These are phyloP conservation scores for Pyrus pyrifolia DNA, from an alignment of 306 rosid species.

Conservation along the genomic window DNA sequence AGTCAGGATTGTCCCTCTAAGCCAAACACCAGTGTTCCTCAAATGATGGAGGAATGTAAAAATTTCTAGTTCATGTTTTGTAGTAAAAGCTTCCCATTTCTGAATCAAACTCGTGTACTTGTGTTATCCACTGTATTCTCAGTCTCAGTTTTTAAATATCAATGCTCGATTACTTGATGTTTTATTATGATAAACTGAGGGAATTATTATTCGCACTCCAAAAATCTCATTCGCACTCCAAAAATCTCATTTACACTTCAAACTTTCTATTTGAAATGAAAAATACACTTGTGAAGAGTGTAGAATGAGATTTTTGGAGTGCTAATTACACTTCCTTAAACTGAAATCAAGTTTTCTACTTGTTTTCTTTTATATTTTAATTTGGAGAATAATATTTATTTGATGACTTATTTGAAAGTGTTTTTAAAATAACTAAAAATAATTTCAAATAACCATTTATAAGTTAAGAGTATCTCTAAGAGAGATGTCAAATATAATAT, in stretches of 20 bases:
- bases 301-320: too few relatives aligned
- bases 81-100: constrained; percentile 13
- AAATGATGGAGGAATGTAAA: constrained; percentile 24
- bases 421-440: too few relatives aligned
- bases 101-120: constrained; percentile 5
- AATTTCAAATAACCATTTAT: too few relatives aligned
- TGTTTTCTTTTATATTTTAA: background rate
- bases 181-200: background rate
- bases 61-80: constrained; percentile 11
- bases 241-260: too few relatives aligned
- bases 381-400: background rate
- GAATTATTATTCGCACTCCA: too few relatives aligned
- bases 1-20: constrained; percentile 84
- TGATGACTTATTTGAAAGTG: background rate
- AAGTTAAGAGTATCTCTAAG: too few relatives aligned
- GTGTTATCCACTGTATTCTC: constrained; percentile 7
- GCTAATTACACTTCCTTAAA: background rate
- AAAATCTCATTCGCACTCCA: too few relatives aligned
- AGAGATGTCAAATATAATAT: too few relatives aligned
- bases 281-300: too few relatives aligned
- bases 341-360: background rate
- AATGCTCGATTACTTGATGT: background rate
- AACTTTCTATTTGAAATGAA: too few relatives aligned
- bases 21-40: background rate
- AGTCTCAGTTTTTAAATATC: background rate